phyloP scores from a whole-genome alignment of 1,284 basidiomycete species.

The Schizopora paradoxa region DNA sequence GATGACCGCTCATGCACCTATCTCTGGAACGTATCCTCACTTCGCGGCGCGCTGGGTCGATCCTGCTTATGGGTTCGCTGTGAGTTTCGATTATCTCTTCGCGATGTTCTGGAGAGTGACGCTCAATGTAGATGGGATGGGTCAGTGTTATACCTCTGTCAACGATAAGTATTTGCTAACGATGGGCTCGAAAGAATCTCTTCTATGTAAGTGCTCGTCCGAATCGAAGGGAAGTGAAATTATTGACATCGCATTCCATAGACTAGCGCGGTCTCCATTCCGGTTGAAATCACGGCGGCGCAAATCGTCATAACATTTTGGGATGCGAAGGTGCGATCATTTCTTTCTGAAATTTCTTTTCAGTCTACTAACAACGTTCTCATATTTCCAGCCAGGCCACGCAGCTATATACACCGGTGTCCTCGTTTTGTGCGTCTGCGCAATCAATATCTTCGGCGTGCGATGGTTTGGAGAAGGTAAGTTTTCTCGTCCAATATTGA shows the following conservation, averaged over 20 bases:
- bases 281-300: constrained; percentile 52
- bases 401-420: constrained; percentile 55
- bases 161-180: too few relatives aligned
- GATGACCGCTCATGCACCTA: constrained; percentile 35
- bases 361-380: constrained; percentile 9
- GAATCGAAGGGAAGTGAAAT: neutral
- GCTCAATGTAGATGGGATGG: too few relatives aligned
- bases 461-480: constrained; percentile 54
- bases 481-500: constrained; percentile 39
- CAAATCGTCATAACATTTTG: constrained; percentile 60
- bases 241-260: constrained; percentile 12
- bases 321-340: constrained; percentile 34
- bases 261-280: constrained; percentile 26
- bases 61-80: constrained; percentile 43
- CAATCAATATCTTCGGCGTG: constrained; percentile 50
- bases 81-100: constrained; percentile 34
- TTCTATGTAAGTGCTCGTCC: constrained; percentile 42
- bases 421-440: constrained; percentile 39
- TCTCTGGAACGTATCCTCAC: constrained; percentile 38
- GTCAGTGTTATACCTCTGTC: too few relatives aligned
- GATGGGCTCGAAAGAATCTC: constrained; percentile 21
- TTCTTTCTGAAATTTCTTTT: constrained; percentile 4
- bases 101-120: too few relatives aligned
- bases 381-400: constrained; percentile 14
- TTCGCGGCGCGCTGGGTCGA: constrained; percentile 48